Evolutionary conservation across 257 asterid genomes (phyloP).

Genomic region (Solanum piurae): DNA sequence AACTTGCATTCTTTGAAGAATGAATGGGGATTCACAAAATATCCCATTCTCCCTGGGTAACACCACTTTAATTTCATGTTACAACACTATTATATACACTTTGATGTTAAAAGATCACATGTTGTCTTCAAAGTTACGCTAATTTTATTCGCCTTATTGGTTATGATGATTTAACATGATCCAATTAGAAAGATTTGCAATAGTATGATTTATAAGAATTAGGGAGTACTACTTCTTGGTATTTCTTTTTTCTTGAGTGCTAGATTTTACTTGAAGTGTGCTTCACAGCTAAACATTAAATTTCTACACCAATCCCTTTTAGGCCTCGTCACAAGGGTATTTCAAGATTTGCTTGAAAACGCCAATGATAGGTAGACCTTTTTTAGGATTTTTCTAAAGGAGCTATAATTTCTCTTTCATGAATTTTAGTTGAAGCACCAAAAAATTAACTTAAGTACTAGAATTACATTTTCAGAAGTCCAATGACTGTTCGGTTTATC

Average conservation of each 20-base stretch:
- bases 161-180: background rate
- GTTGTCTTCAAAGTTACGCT: too few relatives aligned
- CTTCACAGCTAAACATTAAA: background rate
- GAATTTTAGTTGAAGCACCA: too few relatives aligned
- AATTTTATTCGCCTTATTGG: background rate
- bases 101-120: too few relatives aligned
- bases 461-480: too few relatives aligned
- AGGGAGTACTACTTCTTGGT: background rate
- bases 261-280: background rate
- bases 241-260: background rate
- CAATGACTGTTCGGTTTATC: too few relatives aligned
- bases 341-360: too few relatives aligned
- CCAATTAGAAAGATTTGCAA: background rate
- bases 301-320: background rate
- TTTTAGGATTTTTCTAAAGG: too few relatives aligned
- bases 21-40: constrained; percentile 20
- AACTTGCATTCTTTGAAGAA: constrained; percentile 15
- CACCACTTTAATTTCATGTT: background rate
- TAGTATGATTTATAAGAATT: background rate
- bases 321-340: background rate
- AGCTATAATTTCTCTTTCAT: too few relatives aligned
- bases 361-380: too few relatives aligned
- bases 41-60: constrained; percentile 25
- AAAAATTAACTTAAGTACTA: too few relatives aligned
- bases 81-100: too few relatives aligned